Evolutionary conservation across 2,329 filamentous ascomycete species (phyloP).

Genomic region (Fusarium drepaniforme): DNA sequence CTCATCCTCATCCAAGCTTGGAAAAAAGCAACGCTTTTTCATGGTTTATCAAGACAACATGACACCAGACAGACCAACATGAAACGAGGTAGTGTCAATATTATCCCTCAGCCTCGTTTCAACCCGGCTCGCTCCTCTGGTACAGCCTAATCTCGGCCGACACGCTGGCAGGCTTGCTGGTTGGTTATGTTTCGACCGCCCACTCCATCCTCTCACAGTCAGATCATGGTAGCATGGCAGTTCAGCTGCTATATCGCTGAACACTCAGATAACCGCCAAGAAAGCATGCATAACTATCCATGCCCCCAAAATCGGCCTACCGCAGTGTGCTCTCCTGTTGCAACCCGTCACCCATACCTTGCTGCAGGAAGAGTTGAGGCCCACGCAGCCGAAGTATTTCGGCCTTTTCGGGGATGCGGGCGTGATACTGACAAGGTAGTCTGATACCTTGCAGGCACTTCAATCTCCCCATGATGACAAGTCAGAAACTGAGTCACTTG

Average conservation of each 20-base stretch:
- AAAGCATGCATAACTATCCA: neutral
- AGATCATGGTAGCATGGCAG: slow-evolving; percentile 1
- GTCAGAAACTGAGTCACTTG: neutral
- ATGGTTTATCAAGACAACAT: slow-evolving; percentile 15
- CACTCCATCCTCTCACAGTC: neutral
- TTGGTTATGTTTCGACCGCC: slow-evolving; percentile 9
- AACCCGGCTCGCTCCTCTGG: neutral
- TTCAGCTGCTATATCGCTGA: neutral
- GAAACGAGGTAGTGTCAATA: slow-evolving; percentile 10
- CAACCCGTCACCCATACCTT: neutral
- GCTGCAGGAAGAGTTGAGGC: slow-evolving; percentile 6
- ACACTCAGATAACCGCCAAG: neutral
- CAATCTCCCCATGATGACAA: slow-evolving; percentile 4
- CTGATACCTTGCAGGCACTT: slow-evolving; percentile 3
- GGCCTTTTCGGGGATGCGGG: neutral
- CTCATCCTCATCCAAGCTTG: neutral
- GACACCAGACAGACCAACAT: slow-evolving; percentile 2
- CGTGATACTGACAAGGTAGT: slow-evolving; percentile 1
- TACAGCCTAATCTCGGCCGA: neutral
- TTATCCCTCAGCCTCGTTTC: slow-evolving; percentile 11
- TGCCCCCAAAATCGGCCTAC: neutral
- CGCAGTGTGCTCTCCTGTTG: neutral
- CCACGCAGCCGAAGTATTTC: slow-evolving; percentile 13
- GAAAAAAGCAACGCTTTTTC: neutral
- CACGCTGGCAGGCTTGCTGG: neutral